A percentile compares a stretch with the other conserved stretches of the same genome.
Evolutionary conservation across 129 eudicot species (phyloP).

Genomic region (Pittosporum tobira): DNA sequence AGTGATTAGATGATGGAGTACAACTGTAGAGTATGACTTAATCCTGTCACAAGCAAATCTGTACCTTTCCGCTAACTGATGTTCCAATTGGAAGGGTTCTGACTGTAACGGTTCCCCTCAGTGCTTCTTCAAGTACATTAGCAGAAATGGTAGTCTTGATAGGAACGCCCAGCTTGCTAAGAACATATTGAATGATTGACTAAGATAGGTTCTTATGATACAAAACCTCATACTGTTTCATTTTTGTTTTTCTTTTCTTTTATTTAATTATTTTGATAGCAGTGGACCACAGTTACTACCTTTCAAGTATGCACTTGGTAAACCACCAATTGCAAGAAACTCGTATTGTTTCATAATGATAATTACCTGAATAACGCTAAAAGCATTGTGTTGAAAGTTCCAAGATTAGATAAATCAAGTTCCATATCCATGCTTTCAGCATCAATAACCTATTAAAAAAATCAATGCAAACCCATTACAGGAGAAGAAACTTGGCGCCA

Average conservation of each 20-base stretch:
- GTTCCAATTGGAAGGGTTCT: slow-evolving; percentile 90
- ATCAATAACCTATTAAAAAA: slow-evolving; percentile 61
- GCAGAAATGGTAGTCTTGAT: slow-evolving; percentile 97
- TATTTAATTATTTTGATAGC: no score
- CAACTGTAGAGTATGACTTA: neutral
- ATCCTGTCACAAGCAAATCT: neutral
- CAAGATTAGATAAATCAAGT: slow-evolving; percentile 87
- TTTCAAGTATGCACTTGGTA: no score
- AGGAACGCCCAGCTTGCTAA: slow-evolving; percentile 94
- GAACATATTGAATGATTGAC: slow-evolving; percentile 12
- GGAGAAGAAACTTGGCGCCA: neutral
- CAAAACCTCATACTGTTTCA: no score
- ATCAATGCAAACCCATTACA: neutral
- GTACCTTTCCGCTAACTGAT: slow-evolving; percentile 90
- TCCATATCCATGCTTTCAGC: slow-evolving; percentile 99
- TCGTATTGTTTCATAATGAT: neutral
- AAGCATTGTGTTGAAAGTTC: slow-evolving; percentile 93
- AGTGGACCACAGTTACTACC: no score
- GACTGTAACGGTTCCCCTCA: slow-evolving; percentile 80
- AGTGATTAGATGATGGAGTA: slow-evolving; percentile 4
- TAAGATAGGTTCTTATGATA: slow-evolving; percentile 1
- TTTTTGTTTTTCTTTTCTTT: no score
- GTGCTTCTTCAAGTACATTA: slow-evolving; percentile 96
- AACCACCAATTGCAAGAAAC: no score
- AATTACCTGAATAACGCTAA: slow-evolving; percentile 89